Evolutionary conservation across 2,329 filamentous ascomycete species (phyloP).

Genomic region (Aspergillus pseudoviridinutans): DNA sequence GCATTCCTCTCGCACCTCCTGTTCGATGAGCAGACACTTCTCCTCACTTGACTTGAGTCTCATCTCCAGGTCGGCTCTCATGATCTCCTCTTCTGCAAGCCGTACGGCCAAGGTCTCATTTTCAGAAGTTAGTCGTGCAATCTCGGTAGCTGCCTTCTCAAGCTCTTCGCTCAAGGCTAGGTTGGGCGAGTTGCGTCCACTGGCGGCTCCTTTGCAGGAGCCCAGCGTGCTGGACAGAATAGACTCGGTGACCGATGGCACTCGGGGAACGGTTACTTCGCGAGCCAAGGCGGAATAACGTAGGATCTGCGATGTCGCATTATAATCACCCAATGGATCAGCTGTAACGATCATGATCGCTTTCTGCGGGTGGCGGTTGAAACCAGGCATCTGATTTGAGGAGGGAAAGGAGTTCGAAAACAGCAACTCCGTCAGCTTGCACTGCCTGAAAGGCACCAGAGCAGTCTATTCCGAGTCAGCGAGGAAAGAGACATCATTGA

Average conservation of each 20-base stretch:
- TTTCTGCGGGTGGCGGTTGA: slow-evolving; percentile 69
- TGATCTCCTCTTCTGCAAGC: slow-evolving; percentile 66
- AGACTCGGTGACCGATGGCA: slow-evolving; percentile 75
- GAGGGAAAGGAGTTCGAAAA: slow-evolving; percentile 87
- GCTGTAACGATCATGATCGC: slow-evolving; percentile 96
- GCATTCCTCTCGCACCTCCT: slow-evolving; percentile 83
- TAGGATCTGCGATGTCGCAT: slow-evolving; percentile 92
- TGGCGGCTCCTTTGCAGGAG: slow-evolving; percentile 31
- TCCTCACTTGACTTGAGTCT: slow-evolving; percentile 64
- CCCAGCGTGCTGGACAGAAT: slow-evolving; percentile 46
- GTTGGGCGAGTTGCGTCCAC: slow-evolving; percentile 43
- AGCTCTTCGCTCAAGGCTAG: slow-evolving; percentile 59
- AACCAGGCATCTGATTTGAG: slow-evolving; percentile 41
- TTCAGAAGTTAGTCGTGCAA: slow-evolving; percentile 72
- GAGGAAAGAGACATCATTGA: not conserved
- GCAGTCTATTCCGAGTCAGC: slow-evolving; percentile 52
- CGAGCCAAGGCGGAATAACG: slow-evolving; percentile 89
- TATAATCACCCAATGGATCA: slow-evolving; percentile 89
- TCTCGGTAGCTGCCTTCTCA: slow-evolving; percentile 75
- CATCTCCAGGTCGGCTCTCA: slow-evolving; percentile 67
- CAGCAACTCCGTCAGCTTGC: slow-evolving; percentile 77
- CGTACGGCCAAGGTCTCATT: slow-evolving; percentile 69
- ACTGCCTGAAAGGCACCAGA: slow-evolving; percentile 74
- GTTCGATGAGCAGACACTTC: slow-evolving; percentile 70
- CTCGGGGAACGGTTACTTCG: slow-evolving; percentile 85